Conservation (phyloP, 495 filamentous ascomycete genomes). For the Hyaloscypha hepaticicola region DNA sequence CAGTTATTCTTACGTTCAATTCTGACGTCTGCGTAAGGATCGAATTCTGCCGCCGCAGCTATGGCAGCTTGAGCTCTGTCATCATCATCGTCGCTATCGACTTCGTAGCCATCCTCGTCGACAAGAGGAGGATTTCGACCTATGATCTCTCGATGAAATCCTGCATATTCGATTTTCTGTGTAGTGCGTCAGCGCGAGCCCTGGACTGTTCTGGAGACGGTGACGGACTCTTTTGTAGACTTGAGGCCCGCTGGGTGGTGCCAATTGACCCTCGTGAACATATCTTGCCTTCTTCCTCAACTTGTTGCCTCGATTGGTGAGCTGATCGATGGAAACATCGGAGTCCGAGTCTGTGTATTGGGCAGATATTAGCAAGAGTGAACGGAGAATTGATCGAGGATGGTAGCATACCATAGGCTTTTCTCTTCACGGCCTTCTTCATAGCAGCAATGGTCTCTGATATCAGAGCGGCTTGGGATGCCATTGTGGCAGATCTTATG, state of each 20-base stretch:
- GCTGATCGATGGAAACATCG: constrained; percentile 75
- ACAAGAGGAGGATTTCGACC: constrained; percentile 68
- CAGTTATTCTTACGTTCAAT: constrained; percentile 66
- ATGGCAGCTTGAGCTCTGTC: constrained; percentile 60
- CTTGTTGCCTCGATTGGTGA: constrained; percentile 90
- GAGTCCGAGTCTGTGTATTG: constrained; percentile 71
- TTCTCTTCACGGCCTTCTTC: constrained; percentile 67
- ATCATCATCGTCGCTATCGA: constrained; percentile 80
- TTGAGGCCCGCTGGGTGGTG: constrained; percentile 64
- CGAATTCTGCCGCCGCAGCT: constrained; percentile 68
- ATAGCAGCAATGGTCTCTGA: constrained; percentile 73
- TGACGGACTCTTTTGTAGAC: constrained; percentile 80
- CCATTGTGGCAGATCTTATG: constrained; percentile 51
- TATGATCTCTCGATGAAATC: constrained; percentile 81
- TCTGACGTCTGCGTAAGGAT: constrained; percentile 78
- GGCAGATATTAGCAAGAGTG: constrained; percentile 1
- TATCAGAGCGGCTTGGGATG: constrained; percentile 67
- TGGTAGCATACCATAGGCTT: constrained; percentile 52
- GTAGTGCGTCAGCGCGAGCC: constrained; percentile 7
- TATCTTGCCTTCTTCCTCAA: constrained; percentile 79
- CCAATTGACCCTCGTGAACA: constrained; percentile 73
- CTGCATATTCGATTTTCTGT: constrained; percentile 81
- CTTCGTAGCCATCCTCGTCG: constrained; percentile 84
- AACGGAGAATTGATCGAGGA: neutral
- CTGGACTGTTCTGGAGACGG: neutral